Base-by-base conservation (phyloP, 1,284 basidiomycete genomes). In the Waitea zeae region DNA sequence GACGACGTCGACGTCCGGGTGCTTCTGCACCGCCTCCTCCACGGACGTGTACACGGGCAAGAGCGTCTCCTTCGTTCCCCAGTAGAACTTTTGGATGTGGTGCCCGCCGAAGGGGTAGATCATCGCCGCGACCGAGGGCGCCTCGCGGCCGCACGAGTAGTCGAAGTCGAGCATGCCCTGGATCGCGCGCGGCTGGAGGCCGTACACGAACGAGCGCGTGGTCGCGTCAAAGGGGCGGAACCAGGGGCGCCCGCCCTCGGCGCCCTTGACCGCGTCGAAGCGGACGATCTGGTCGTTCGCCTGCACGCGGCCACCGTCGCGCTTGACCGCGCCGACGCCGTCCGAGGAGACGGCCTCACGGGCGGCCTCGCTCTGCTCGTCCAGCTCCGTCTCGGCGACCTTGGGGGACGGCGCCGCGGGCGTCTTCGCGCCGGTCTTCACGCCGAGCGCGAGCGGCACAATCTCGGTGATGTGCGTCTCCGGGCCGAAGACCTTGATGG, bases 91-190 rank as follows among this genome's bases (percentile, higher is more conserved):
- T 62, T 98, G 93, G 58, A 97, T 95, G 64, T 97, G 93, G 63
- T 97, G 93, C 20, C 93, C 93, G 54, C 93, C 93, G 61, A 98
- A 98, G 53, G 95, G 95, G 60, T 98, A 98, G 58, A 98, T 96
- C 93, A 98, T 98, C 37, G 95, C 93, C 27, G 93, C 93, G 43
- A 98, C 93, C 36, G 81, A 88, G 33, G 93, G 92, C n/a, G 78
- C 72, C 41, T 71, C 59, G 44, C 95, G 86, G 20, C 93, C 93
- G 58, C 95, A 98, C 12, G 88, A 89, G 63, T 82, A 98, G 68
- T 98, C 93, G 49, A 98, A 98, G 71, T 98, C 93, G 47, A 98
- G 82, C 95, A 98, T 98, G 51, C 93, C 93, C 61, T 98, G 95
- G 58, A 98, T 97, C 31, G 95, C 95, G 53, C 95, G 88, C 33